These are phyloP conservation scores for Mortierella sp. DNA, from an alignment of 371 early-diverging fungal genomes.

Conservation along the genomic window DNA sequence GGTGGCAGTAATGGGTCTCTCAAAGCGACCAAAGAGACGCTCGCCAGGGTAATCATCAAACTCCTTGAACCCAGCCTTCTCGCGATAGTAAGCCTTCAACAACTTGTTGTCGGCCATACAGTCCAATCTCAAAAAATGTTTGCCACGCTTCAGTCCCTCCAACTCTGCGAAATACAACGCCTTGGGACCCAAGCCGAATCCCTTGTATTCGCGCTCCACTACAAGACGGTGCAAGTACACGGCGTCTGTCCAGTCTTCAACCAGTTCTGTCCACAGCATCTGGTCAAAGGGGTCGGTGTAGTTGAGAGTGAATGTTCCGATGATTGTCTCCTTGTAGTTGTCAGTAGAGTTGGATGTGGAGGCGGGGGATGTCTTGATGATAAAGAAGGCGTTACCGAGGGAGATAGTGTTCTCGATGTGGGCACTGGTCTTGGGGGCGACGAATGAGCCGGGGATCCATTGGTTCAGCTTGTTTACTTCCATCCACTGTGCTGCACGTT, in stretches of 20 bases:
- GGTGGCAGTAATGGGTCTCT: constrained; percentile 50
- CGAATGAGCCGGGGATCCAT: constrained; percentile 54
- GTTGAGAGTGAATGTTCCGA: constrained; percentile 56
- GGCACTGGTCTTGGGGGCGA: constrained; percentile 52
- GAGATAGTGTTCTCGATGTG: constrained; percentile 52
- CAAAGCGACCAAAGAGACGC: constrained; percentile 55
- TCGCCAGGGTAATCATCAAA: constrained; percentile 56
- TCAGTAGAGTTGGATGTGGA: not conserved
- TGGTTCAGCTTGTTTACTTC: constrained; percentile 52
- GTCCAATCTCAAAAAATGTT: constrained; percentile 45
- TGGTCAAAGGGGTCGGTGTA: constrained; percentile 53
- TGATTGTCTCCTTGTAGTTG: constrained; percentile 29
- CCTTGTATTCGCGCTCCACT: constrained; percentile 56
- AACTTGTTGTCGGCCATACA: constrained; percentile 58
- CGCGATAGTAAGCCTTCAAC: constrained; percentile 52
- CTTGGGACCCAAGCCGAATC: constrained; percentile 46
- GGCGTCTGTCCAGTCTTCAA: constrained; percentile 54
- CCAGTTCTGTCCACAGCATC: constrained; percentile 58
- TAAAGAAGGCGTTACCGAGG: constrained; percentile 50
- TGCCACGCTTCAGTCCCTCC: constrained; percentile 46
- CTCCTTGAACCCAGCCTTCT: constrained; percentile 54
- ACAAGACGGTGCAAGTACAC: constrained; percentile 54
- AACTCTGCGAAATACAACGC: constrained; percentile 46
- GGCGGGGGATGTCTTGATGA: constrained; percentile 26
- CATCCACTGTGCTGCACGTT: constrained; percentile 56